Conservation (phyloP, 495 filamentous ascomycete species). For the Penicillium cosmopolitanum region DNA sequence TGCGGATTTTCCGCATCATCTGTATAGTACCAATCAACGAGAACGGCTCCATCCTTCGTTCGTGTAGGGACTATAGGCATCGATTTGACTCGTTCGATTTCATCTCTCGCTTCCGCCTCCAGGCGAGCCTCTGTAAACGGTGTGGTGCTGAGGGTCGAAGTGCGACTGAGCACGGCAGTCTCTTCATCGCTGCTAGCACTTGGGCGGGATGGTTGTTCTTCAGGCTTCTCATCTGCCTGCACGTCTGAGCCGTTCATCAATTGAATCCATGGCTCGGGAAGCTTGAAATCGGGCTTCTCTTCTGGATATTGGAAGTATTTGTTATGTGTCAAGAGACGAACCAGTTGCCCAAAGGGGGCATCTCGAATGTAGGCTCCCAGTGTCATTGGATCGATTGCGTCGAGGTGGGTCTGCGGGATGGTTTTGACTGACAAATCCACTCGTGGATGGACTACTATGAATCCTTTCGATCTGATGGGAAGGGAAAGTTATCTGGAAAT, state of each 20-base stretch:
- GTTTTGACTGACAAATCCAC: slow-evolving; percentile 2
- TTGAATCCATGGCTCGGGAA: slow-evolving; percentile 49
- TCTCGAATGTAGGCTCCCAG: slow-evolving; percentile 43
- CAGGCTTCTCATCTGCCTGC: slow-evolving; percentile 8
- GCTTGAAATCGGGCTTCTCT: slow-evolving; percentile 53
- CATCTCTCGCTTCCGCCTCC: slow-evolving; percentile 38
- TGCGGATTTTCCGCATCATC: slow-evolving; percentile 58
- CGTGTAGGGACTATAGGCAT: slow-evolving; percentile 50
- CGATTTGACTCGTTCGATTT: slow-evolving; percentile 48
- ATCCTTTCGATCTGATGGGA: not conserved
- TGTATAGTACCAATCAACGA: slow-evolving; percentile 61
- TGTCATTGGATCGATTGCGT: slow-evolving; percentile 22
- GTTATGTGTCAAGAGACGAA: slow-evolving; percentile 54
- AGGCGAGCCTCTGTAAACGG: slow-evolving; percentile 43
- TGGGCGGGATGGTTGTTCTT: not conserved
- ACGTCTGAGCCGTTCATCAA: slow-evolving; percentile 20
- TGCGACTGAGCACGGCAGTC: slow-evolving; percentile 20
- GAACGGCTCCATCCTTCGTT: slow-evolving; percentile 40
- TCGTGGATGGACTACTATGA: not conserved
- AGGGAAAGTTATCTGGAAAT: not conserved
- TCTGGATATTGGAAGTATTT: slow-evolving; percentile 58
- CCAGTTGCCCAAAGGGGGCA: slow-evolving; percentile 56
- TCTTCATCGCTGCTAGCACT: slow-evolving; percentile 1
- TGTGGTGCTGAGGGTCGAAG: slow-evolving; percentile 24
- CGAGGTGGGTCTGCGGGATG: not conserved